Evolutionary conservation across 768 basidiomycete genomes (phyloP).

Genomic region (Ephemerocybe angulata): DNA sequence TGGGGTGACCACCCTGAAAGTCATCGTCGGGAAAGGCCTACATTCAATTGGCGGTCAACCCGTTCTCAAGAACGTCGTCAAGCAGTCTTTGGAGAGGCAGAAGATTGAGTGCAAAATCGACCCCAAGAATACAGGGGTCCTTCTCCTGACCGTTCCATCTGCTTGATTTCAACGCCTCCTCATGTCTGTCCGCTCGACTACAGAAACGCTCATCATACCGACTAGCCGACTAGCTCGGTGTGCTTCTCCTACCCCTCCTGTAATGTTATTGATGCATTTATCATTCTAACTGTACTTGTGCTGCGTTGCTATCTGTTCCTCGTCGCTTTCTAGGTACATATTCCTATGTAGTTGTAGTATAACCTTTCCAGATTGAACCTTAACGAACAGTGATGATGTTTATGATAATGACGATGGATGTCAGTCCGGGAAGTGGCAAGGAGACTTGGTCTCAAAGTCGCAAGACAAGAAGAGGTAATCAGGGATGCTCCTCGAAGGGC

Average conservation of each 20-base stretch:
- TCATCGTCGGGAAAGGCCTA: conserved; percentile 73
- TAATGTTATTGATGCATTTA: no score
- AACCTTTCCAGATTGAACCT: no score
- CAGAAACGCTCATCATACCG: no score
- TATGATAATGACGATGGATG: no score
- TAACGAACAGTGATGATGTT: no score
- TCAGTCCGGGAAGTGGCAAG: no score
- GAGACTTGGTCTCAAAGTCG: no score
- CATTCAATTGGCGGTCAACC: conserved; percentile 71
- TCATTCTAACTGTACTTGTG: not conserved
- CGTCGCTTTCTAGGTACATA: not conserved
- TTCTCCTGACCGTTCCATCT: conserved; percentile 44
- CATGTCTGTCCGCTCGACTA: no score
- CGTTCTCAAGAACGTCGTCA: conserved; percentile 80
- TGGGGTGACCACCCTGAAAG: conserved; percentile 31
- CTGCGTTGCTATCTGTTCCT: not conserved
- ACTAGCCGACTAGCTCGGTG: no score
- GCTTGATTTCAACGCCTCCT: no score
- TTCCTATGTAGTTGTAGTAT: not conserved
- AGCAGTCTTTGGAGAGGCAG: conserved; percentile 69
- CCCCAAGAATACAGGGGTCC: conserved; percentile 67
- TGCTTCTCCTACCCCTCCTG: not conserved
- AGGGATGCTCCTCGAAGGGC: no score
- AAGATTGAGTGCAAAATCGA: conserved; percentile 69
- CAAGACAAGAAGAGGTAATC: no score